Base-by-base conservation (phyloP, 148 eudicot species). In the Talinum fruticosum region DNA sequence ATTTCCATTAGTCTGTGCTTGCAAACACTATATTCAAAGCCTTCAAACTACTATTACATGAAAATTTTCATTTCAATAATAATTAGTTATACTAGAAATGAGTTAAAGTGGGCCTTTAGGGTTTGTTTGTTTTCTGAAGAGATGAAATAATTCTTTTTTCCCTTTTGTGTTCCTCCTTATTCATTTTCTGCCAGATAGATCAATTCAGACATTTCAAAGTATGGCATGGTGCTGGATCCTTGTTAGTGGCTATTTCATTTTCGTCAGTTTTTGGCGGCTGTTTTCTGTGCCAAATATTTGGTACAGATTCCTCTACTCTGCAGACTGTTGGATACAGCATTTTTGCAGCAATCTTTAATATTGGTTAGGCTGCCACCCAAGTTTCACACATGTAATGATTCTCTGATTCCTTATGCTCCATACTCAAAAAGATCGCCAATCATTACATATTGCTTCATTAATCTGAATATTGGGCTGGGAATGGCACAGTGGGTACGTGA, bases 261-360 rank as follows among this genome's bases (percentile, higher is more conserved):
- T 95, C 98, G 71, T 95, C 97, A n/a, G 97, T 95, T 62, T 95
- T 92, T 80, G 98, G 98, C 75, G 93, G 97, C 38, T 92, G 98
- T 80, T 33, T 92, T 54, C 89, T 88, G 71, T 95, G 98, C 90
- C 86, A 88, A 79, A 91, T 95, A 82, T 61, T 91, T 67, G 96
- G 97, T 34, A 83, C 90, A 76, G 73, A 88, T 82, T 90, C 98
- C 49, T 69, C 80, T 7, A 69, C 87, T 75, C 70, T 90, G 73
- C 88, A 87, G 88, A 95, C 96, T 44, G 83, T 95, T 84, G 91
- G 96, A 28, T 95, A 95, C 86, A 89, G 96, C 88, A 66, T 85
- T 33, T 92, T 92, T 85, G 98, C 92, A 15, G 92, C 97, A 37
- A 86, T 95, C 78, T 95, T 95, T 86, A 95, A 92, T 68, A 80